Percentiles rank a stretch among this genome's conserved stretches.
Conservation (phyloP, 306 rosid genomes). For the Arachis hypogaea region DNA sequence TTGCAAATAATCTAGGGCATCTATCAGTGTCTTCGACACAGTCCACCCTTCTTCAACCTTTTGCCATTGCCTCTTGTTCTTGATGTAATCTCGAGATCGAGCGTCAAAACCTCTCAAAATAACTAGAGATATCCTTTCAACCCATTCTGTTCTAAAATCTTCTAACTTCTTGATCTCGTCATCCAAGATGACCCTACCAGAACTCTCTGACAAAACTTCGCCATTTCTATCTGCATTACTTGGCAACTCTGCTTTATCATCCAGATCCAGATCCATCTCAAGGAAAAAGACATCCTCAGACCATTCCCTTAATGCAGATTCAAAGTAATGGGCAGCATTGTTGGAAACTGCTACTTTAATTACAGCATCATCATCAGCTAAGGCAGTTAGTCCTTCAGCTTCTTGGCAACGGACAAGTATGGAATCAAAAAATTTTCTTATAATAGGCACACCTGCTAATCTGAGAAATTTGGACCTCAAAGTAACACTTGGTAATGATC, state of each 20-base stretch:
- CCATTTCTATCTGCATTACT: conserved; percentile 29
- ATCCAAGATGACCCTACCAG: conserved; percentile 60
- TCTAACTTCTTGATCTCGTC: conserved; percentile 66
- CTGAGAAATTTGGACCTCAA: conserved; percentile 82
- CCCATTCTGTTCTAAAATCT: conserved; percentile 76
- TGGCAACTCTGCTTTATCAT: conserved; percentile 43
- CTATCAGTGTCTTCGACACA: conserved; percentile 67
- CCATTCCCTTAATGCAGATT: conserved; percentile 83
- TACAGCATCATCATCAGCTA: conserved; percentile 80
- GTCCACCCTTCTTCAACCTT: conserved; percentile 80
- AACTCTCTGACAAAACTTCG: conserved; percentile 43
- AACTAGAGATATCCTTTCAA: conserved; percentile 72
- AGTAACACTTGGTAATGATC: conserved; percentile 63
- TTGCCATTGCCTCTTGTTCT: conserved; percentile 88
- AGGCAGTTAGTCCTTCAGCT: conserved; percentile 95
- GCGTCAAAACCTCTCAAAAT: conserved; percentile 89
- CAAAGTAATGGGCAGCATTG: conserved; percentile 78
- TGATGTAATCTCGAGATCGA: conserved; percentile 70
- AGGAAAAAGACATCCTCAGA: conserved; percentile 82
- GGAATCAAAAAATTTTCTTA: conserved; percentile 58
- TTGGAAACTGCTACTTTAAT: conserved; percentile 76
- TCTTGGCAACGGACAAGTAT: conserved; percentile 87
- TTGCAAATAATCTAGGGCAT: conserved; percentile 78
- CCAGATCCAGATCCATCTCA: conserved; percentile 59
- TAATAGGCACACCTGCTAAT: conserved; percentile 64